phyloP scores from a whole-genome alignment of 23 red algal genomes.

The Agarophyton chilense region DNA sequence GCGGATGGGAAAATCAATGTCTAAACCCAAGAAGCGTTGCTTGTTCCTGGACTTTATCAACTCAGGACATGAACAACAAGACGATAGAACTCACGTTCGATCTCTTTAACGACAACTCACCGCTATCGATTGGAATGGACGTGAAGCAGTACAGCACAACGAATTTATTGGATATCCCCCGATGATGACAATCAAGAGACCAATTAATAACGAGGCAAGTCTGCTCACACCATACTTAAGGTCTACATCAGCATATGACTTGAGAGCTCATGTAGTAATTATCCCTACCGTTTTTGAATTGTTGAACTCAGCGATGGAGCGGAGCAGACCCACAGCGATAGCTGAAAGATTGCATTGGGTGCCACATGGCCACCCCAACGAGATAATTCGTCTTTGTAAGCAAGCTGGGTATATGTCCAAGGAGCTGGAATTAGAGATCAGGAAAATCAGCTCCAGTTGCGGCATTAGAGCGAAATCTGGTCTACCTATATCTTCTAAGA shows the following conservation, averaged over 20 bases:
- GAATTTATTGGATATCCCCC: not conserved
- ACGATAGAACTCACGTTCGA: conserved; percentile 10
- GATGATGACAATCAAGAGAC: conserved; percentile 33
- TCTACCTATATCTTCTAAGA: not conserved
- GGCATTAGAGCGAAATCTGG: conserved; percentile 16
- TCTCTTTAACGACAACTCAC: conserved; percentile 15
- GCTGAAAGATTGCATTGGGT: conserved; percentile 26
- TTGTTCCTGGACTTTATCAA: conserved; percentile 10
- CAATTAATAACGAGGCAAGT: not conserved
- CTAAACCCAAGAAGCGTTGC: not conserved
- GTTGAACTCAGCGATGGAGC: no score
- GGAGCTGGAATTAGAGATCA: not conserved
- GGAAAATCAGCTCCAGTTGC: not conserved
- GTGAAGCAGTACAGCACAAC: not conserved
- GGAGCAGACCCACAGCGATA: not conserved
- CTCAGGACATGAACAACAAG: not conserved
- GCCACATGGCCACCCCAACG: conserved; percentile 10
- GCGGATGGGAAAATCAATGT: conserved; percentile 3
- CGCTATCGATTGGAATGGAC: conserved; percentile 23
- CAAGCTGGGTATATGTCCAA: not conserved
- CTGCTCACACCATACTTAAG: not conserved
- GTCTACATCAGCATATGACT: not conserved
- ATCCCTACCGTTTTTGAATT: not conserved
- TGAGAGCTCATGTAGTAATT: not conserved
- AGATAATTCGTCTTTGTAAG: conserved; percentile 2